Conservation (phyloP, 192 early-diverging fungal species). For the Backusella morwellensis region DNA sequence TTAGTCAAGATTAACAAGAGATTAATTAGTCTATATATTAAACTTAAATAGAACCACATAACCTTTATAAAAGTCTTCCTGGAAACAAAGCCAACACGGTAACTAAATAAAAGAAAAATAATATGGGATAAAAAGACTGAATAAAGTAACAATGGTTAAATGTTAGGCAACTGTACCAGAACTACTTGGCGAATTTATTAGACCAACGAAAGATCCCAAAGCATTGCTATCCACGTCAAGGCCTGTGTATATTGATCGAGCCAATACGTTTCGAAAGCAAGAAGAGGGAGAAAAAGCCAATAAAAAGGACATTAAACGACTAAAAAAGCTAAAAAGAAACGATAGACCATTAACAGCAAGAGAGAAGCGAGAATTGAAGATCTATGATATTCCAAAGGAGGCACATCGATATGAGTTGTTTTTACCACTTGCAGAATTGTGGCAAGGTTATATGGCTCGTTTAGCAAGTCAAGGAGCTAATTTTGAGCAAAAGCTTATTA, state of each 20-base stretch:
- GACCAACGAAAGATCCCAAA: neutral
- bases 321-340: constrained; percentile 34
- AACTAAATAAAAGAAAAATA: no score
- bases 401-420: constrained; percentile 62
- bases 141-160: no score
- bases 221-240: neutral
- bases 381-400: constrained; percentile 66
- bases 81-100: no score
- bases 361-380: constrained; percentile 53
- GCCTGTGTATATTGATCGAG: neutral
- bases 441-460: constrained; percentile 73
- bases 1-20: no score
- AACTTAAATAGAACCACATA: no score
- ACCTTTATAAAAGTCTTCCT: no score
- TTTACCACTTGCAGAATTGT: constrained; percentile 70
- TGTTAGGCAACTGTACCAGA: neutral
- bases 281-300: neutral
- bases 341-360: constrained; percentile 62
- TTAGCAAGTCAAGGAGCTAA: constrained; percentile 36
- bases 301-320: neutral
- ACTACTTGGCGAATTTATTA: neutral
- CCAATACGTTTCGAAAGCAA: neutral
- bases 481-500: constrained; percentile 57
- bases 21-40: no score
- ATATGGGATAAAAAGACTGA: no score